Evolutionary conservation across 805 yeast genomes (phyloP), one percentile per base, ranked within the genome.

Genomic region (Candida boidinii): DNA sequence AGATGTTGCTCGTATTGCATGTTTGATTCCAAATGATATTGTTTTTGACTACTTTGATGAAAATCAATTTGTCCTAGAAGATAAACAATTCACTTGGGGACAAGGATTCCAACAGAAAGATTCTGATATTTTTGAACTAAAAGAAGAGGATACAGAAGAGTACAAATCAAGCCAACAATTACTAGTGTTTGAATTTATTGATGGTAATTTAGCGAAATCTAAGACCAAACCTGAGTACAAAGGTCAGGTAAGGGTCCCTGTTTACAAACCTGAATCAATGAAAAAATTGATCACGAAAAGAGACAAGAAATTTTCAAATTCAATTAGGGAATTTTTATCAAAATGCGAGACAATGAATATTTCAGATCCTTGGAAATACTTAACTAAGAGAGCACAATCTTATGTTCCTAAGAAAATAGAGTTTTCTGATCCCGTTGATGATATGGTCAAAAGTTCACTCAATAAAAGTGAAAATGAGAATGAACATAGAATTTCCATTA

Each of bases 21-120:
- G 60, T 7, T 46, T 87, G 7, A 51, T 83, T 2, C 95, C 95
- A 0, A 60, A 69, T 18, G 90, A 82, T 30, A 71, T 83, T 10
- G 59, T 75, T 2, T 77, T 78, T 46, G 82, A 76, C 31, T 88
- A 83, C 51, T 76, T 81, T 28, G 95, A 88, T 51, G 86, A 80
- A 49, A 79, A 79, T 46, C 88, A 59, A 35, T 56, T 68, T 23
- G 61, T 65, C 12, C 50, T 66, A 27, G 65, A 59, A 8, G 73
- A 69, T 31, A 62, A 62, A 35, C 64, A 66, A 25, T 54, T 62
- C 35, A 55, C 54, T 14, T 55, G 62, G 64, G 46, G 41, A 37
- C 68, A 67, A 30, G 82, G 81, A 3, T 76, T 62, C 31, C 62
- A 72, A 26, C 79, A 75, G 44, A 70, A 72, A 29, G 76, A 73